These are phyloP conservation scores for Curvularia eragrostidis DNA, from an alignment of 2,329 filamentous ascomycete species.

Conservation along the genomic window DNA sequence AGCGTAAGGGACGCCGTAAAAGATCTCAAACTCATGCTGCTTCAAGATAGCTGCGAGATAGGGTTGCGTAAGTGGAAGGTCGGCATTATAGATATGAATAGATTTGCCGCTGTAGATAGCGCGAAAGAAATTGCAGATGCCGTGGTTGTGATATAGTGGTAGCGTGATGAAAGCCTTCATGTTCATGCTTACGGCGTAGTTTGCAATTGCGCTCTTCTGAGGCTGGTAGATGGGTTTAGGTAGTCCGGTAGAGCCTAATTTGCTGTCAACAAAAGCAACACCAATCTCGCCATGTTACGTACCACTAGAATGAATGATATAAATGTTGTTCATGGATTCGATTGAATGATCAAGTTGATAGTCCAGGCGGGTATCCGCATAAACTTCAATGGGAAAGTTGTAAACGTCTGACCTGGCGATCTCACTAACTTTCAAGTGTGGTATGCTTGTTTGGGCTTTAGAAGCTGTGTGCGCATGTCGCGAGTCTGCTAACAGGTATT, in stretches of 20 bases:
- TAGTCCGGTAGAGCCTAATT: slow-evolving; percentile 63
- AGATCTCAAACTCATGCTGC: slow-evolving; percentile 57
- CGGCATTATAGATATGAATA: slow-evolving; percentile 37
- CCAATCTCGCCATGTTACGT: slow-evolving; percentile 14
- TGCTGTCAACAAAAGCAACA: neutral
- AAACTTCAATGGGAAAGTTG: slow-evolving; percentile 33
- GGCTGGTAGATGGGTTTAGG: slow-evolving; percentile 69
- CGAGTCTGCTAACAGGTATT: slow-evolving; percentile 30
- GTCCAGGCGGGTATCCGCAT: slow-evolving; percentile 35
- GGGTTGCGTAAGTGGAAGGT: slow-evolving; percentile 30
- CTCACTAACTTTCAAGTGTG: slow-evolving; percentile 17
- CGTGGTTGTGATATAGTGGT: slow-evolving; percentile 37
- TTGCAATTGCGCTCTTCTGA: slow-evolving; percentile 50
- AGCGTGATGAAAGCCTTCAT: slow-evolving; percentile 35
- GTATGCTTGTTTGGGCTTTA: slow-evolving; percentile 18
- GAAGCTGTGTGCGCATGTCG: slow-evolving; percentile 46
- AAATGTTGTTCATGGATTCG: slow-evolving; percentile 29
- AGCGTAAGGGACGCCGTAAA: slow-evolving; percentile 69
- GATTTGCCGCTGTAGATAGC: slow-evolving; percentile 33
- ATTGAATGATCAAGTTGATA: slow-evolving; percentile 29
- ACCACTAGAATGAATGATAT: slow-evolving; percentile 39
- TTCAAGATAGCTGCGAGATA: slow-evolving; percentile 26
- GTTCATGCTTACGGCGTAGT: slow-evolving; percentile 28
- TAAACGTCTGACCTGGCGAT: slow-evolving; percentile 24
- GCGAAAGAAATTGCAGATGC: slow-evolving; percentile 37